Percentiles rank a stretch among this genome's conserved stretches.
Evolutionary conservation across 1,284 basidiomycete genomes (phyloP).

Genomic region (Meira nashicola): DNA sequence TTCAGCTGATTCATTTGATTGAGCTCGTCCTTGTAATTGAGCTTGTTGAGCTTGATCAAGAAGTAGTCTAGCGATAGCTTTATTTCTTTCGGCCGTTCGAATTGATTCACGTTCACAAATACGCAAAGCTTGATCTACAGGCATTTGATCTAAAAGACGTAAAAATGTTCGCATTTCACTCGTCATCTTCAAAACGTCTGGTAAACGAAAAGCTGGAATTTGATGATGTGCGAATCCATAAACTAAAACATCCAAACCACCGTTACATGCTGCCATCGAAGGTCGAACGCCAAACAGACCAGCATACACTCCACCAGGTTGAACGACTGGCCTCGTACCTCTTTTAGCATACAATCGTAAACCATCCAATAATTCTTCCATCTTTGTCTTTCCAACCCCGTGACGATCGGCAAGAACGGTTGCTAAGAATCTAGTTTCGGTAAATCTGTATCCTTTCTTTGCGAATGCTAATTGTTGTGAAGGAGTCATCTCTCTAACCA

Average conservation of each 20-base stretch:
- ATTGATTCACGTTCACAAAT: constrained; percentile 54
- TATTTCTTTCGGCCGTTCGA: constrained; percentile 45
- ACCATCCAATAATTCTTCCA: constrained; percentile 56
- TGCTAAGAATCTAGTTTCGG: constrained; percentile 57
- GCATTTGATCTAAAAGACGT: constrained; percentile 53
- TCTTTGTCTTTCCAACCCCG: constrained; percentile 56
- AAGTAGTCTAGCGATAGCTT: constrained; percentile 18
- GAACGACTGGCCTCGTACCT: constrained; percentile 57
- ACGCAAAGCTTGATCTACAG: constrained; percentile 55
- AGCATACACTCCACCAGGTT: constrained; percentile 57
- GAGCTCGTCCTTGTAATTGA: neutral
- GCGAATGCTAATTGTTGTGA: constrained; percentile 21
- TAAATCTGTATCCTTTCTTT: constrained; percentile 57
- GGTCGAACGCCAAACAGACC: constrained; percentile 58
- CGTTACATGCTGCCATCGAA: constrained; percentile 42
- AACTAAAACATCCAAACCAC: constrained; percentile 53
- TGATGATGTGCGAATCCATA: constrained; percentile 59
- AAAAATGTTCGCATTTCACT: constrained; percentile 55
- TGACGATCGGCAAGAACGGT: constrained; percentile 56
- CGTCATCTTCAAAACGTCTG: constrained; percentile 55
- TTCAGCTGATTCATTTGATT: neutral
- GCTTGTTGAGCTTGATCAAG: constrained; percentile 1
- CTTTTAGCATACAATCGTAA: constrained; percentile 59
- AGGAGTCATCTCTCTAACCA: constrained; percentile 56
- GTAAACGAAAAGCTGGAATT: constrained; percentile 58